Percentiles rank a stretch among this genome's conserved stretches.
These are phyloP conservation scores for Miscanthus lutarioriparius DNA, from an alignment of 176 grass and related monocot genomes.

Conservation along the genomic window DNA sequence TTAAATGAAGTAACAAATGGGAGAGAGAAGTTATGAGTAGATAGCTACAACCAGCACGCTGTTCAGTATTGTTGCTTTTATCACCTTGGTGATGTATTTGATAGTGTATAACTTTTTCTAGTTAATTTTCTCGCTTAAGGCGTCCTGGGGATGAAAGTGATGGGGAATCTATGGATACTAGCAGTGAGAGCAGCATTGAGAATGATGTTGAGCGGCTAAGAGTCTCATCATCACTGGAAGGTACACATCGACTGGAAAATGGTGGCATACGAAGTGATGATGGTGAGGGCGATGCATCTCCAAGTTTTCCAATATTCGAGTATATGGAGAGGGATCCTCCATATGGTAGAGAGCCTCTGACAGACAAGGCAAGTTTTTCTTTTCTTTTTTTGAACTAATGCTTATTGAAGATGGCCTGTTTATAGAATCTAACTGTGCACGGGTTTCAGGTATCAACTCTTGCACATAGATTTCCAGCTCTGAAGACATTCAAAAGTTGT, in stretches of 20 bases:
- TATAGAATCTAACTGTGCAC: conserved; percentile 35
- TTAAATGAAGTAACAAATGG: not conserved
- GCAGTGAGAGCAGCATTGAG: conserved; percentile 72
- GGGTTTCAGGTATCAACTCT: conserved; percentile 73
- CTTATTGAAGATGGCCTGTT: conserved; percentile 19
- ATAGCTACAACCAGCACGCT: not conserved
- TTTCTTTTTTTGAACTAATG: not conserved
- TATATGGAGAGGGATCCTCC: conserved; percentile 82
- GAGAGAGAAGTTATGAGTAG: not conserved
- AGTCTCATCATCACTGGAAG: conserved; percentile 43
- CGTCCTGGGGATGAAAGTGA: conserved; percentile 84
- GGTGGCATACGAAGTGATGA: conserved; percentile 49
- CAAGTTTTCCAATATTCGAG: conserved; percentile 60
- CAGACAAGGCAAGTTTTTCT: conserved; percentile 72
- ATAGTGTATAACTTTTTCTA: conserved; percentile 46
- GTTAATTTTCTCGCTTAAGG: conserved; percentile 67
- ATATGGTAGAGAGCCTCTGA: conserved; percentile 86
- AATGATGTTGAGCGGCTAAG: conserved; percentile 57
- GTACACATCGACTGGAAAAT: conserved; percentile 49
- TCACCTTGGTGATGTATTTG: conserved; percentile 15
- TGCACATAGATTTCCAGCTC: conserved; percentile 72
- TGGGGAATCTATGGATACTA: conserved; percentile 59
- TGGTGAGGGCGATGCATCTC: conserved; percentile 41
- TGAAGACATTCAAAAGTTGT: conserved; percentile 89
- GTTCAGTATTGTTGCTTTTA: conserved; percentile 35